Base-by-base conservation (phyloP, 2,329 filamentous ascomycete species). In the Pseudogymnoascus destructans region DNA sequence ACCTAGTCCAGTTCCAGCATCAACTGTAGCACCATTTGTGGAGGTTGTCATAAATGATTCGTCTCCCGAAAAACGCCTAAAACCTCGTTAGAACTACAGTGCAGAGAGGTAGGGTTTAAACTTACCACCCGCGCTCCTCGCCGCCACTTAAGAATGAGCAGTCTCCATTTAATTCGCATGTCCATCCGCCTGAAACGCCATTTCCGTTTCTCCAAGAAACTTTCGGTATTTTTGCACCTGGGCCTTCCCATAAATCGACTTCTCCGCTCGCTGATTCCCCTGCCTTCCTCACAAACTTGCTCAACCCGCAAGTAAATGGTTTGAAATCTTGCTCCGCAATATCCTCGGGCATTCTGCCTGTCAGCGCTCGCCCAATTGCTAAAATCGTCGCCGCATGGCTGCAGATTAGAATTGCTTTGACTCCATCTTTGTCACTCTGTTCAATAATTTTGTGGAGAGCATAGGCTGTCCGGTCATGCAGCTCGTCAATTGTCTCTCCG, bases 301-400 rank as follows among this genome's bases (percentile, higher is more conserved):
- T 90, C 65, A 95, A 69, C 0, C 87, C 85, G 67, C 89, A 92
- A 1, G 90, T 95, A 69, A 85, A 95, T 61, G 89, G 89, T 60
- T 79, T 76, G 69, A 95, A 96, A 70, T 96, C 91, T 62, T 93
- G 86, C 57, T 79, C 79, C 6, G 80, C 81, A 27, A 82, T 76
- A 68, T 86, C 81, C 0, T 81, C 78, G 0, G 91, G 91, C 78
- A 92, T 84, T 17, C 71, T 66, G 0, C 89, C 90, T 1, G 91
- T 96, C 65, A 98, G 74, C 0, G 82, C 84, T 38, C 93, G 79
- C 0, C 92, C 92, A 64, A 93, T 80, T 7, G 87, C 86, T 68
- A 98, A 96, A 66, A 97, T 80, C 9, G 85, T 82, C 3, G 93
- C 93, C 1, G 93, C 93, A 73, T 98, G 93, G 1, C 88, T 86